Conservation (phyloP, 2,329 filamentous ascomycete genomes). For the Hirsutella thompsonii region DNA sequence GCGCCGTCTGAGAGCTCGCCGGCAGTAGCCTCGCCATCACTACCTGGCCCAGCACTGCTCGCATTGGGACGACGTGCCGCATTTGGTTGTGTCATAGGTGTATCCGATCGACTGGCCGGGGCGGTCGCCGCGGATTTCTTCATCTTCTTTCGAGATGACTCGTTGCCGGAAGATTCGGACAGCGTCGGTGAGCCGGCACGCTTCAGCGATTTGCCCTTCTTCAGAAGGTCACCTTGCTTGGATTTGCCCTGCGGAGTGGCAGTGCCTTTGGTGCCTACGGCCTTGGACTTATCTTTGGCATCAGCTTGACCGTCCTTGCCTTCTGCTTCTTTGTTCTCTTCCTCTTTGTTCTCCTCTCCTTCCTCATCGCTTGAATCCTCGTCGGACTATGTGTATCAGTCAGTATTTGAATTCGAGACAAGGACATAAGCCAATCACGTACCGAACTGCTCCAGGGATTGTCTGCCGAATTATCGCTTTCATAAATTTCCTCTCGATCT, state of each 20-base stretch:
- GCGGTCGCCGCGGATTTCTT: conserved; percentile 46
- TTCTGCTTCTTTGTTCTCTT: conserved; percentile 52
- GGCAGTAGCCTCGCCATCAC: conserved; percentile 60
- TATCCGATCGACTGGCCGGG: conserved; percentile 39
- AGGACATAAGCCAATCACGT: conserved; percentile 6
- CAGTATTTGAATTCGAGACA: conserved; percentile 4
- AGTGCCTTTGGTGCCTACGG: conserved; percentile 55
- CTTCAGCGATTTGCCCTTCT: conserved; percentile 57
- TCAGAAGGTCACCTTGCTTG: conserved; percentile 21
- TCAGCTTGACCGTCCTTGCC: conserved; percentile 39
- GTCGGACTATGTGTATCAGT: conserved; percentile 28
- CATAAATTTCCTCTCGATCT: conserved; percentile 79
- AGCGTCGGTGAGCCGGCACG: conserved; percentile 74
- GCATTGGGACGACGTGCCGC: conserved; percentile 27
- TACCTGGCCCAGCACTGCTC: conserved; percentile 44
- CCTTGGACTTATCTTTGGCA: conserved; percentile 36
- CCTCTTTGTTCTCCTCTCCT: conserved; percentile 34
- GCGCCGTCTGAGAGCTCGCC: conserved; percentile 52
- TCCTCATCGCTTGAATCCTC: conserved; percentile 27
- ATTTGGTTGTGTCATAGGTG: conserved; percentile 32
- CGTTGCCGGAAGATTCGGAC: conserved; percentile 85
- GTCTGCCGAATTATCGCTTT: conserved; percentile 46
- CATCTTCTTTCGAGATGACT: conserved; percentile 69
- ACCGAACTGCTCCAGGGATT: conserved; percentile 28
- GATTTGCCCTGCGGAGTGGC: conserved; percentile 40